Conservation (phyloP, 2,329 filamentous ascomycete species). For the Colletotrichum falcatum region DNA sequence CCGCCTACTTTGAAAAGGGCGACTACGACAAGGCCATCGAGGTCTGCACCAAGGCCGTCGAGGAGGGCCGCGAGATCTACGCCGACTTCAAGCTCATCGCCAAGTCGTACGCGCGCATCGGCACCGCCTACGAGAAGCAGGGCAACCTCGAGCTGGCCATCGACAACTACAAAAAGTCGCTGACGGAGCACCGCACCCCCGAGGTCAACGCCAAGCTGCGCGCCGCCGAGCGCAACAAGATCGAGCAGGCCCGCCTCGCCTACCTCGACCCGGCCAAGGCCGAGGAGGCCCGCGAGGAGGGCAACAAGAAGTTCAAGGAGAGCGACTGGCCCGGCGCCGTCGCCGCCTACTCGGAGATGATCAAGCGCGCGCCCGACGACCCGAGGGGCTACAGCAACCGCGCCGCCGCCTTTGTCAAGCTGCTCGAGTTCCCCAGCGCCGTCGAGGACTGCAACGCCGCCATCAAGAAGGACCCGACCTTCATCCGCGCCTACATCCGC, state of each 20-base stretch:
- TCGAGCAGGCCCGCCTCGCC: constrained; percentile 77
- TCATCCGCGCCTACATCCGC: constrained; percentile 95
- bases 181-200: constrained; percentile 96
- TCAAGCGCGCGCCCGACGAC: constrained; percentile 93
- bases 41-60: constrained; percentile 86
- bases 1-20: constrained; percentile 95
- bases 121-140: constrained; percentile 91
- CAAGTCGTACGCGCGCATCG: constrained; percentile 97
- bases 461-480: constrained; percentile 90
- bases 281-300: constrained; percentile 93
- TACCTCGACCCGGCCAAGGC: constrained; percentile 94
- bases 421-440: constrained; percentile 94
- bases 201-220: constrained; percentile 95
- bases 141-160: constrained; percentile 84
- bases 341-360: constrained; percentile 95
- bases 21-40: constrained; percentile 91
- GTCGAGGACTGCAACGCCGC: constrained; percentile 92
- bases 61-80: constrained; percentile 88
- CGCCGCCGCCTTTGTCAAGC: constrained; percentile 95
- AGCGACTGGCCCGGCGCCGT: constrained; percentile 95
- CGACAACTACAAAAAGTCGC: constrained; percentile 90
- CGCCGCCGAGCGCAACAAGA: constrained; percentile 87
- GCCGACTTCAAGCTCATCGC: constrained; percentile 99
- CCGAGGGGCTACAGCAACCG: constrained; percentile 97
- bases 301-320: constrained; percentile 97